Evolutionary conservation across 108 stramenopile species (phyloP).

Genomic region (Poteriospumella lacustris): DNA sequence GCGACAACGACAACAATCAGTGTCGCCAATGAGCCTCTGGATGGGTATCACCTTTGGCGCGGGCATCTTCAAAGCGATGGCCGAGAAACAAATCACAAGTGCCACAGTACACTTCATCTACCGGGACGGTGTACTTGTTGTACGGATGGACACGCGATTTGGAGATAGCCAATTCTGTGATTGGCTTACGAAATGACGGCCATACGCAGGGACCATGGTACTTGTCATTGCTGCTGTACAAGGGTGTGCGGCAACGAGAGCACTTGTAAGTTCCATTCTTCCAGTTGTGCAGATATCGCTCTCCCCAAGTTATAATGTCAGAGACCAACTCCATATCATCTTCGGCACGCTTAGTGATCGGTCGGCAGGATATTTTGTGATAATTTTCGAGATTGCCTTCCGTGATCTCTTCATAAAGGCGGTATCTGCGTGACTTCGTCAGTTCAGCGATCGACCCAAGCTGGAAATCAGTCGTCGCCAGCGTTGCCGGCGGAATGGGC

Average conservation of each 20-base stretch:
- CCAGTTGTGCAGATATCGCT: conserved; percentile 17
- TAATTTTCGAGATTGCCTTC: conserved; percentile 20
- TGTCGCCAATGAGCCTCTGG: conserved; percentile 41
- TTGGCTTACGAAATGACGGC: conserved; percentile 31
- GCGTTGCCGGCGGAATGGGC: background rate
- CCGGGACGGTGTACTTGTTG: conserved; percentile 29
- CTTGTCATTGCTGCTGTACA: conserved; percentile 33
- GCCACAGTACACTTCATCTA: conserved; percentile 35
- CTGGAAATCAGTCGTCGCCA: background rate
- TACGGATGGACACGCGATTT: conserved; percentile 4
- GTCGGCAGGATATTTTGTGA: conserved; percentile 21
- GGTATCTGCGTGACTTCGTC: background rate
- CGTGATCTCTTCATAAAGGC: background rate
- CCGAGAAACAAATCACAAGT: conserved; percentile 38
- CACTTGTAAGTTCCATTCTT: conserved; percentile 26
- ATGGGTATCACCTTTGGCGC: conserved; percentile 33
- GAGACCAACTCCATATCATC: conserved; percentile 41
- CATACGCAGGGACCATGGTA: conserved; percentile 37
- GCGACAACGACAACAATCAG: conserved; percentile 28
- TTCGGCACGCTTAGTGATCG: conserved; percentile 34
- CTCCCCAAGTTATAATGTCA: conserved; percentile 32
- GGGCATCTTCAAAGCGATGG: conserved; percentile 37
- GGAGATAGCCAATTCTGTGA: background rate
- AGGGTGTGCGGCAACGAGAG: conserved; percentile 20
- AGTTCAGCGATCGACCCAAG: background rate